These are phyloP conservation scores for Rhododendron griersonianum DNA, from an alignment of 148 eudicot genomes.

Conservation along the genomic window DNA sequence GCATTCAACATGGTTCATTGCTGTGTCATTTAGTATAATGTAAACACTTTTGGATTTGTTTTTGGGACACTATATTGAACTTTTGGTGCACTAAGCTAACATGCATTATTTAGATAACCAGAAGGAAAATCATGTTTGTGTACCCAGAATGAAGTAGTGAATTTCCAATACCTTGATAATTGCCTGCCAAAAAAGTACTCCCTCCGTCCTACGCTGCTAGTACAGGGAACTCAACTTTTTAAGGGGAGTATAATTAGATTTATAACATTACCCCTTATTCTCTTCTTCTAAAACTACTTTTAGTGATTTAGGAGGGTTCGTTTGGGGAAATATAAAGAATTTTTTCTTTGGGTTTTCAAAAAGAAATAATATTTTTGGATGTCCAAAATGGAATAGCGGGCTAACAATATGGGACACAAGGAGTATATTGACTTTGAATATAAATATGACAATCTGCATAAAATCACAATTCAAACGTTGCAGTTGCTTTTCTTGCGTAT, in stretches of 20 bases:
- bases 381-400: not conserved
- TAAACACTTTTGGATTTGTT: not conserved
- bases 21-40: not conserved
- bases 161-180: not conserved
- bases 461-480: not conserved
- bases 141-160: not conserved
- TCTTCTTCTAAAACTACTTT: not conserved
- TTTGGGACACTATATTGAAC: not conserved
- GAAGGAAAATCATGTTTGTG: not conserved
- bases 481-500: conserved; percentile 6
- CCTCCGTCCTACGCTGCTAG: not conserved
- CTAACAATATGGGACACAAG: not conserved
- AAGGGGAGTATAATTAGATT: not conserved
- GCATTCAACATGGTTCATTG: conserved; percentile 24
- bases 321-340: not conserved
- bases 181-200: not conserved
- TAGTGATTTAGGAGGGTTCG: not conserved
- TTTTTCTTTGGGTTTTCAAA: not conserved
- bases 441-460: not conserved
- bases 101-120: not conserved
- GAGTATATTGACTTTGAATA: not conserved
- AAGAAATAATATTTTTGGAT: not conserved
- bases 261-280: not conserved
- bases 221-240: not conserved
- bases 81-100: not conserved